Base-by-base conservation (phyloP, 495 filamentous ascomycete genomes). In the Umbilicaria muhlenbergii region DNA sequence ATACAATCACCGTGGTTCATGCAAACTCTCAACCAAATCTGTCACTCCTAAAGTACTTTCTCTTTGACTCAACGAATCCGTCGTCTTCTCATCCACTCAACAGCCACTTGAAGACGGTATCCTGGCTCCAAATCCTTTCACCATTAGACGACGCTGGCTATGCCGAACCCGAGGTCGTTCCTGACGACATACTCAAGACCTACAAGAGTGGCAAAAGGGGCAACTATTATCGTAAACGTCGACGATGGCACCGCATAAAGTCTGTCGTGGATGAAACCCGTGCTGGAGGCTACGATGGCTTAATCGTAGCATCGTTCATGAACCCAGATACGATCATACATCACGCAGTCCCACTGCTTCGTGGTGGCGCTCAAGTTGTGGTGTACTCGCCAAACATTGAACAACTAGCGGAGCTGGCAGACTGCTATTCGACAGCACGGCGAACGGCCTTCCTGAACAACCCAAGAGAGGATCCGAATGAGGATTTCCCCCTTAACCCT, bases 21-120 rank as follows among this genome's bases (percentile, higher is more conserved):
- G 62, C 80, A n/a, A 80, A 88, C 59, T 71, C 81, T 34, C 92
- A 95, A 62, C 83, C 91, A 0, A 96, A 94, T 52, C 70, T 94
- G 38, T 75, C 77, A 1, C 66, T 92, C 19, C 72, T 98, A 32
- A 82, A 81, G 56, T 86, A 93, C 66, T 96, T 92, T 59, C 68
- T 69, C 50, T 96, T 79, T 59, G 84, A 92, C 53, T 60, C 66
- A 38, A 75, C 75, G 44, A 70, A 70, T 38, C 81, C 85, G 2
- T 64, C 71, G 36, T 69, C 77, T 41, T 58, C 67, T 0, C 92
- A 98, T 43, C 91, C 91, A 0, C 74, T 98, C 4, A 68, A 77
- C 61, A 77, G 71, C 14, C 81, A 89, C 57, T 77, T 98, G 18
- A 81, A 86, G 56, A 75, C 77, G 0, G 64, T 94, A 34, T 86